Base-by-base conservation (phyloP, 2,329 filamentous ascomycete genomes). In the Penicillium thymicola region DNA sequence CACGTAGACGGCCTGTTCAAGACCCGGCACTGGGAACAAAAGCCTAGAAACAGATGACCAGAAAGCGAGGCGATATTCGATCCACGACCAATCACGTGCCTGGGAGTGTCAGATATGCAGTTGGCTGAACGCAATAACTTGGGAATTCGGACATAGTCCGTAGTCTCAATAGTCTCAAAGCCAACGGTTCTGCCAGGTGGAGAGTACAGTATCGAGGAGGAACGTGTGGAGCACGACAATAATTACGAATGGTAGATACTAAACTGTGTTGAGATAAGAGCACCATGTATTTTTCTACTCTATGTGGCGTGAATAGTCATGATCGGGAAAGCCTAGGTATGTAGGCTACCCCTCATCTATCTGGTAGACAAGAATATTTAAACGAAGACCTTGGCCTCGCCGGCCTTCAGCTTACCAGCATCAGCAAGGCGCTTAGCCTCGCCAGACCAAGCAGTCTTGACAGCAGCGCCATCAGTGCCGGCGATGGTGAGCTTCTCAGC, bases 321-420 rank as follows among this genome's bases (percentile, higher is more conserved):
- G 44, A 62, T 45, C 32, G 32, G 47, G 58, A 46, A 45, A 52
- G 34, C 34, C 28, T 8, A 34, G 14, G 30, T n/a, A 34, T 32
- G 25, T 46, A 46, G n/a, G 30, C 54, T 32, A n/a, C 36, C 54
- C 42, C 36, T 43, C 50, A 56, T 56, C 54, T 56, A 52, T 11
- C 36, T 44, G 6, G 21, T 45, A 52, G 48, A 52, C 42, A 41
- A 51, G 42, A 37, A 48, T 14, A 59, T 62, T 55, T 68, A 72
- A 60, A 57, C 63, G 54, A 79, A 74, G 59, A 70, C 63, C 82
- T 94, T 96, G 66, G 85, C 78, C 61, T 97, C 93, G 41, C 86
- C 88, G 21, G 89, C 89, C 81, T 93, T 92, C 57, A 94, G 78
- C 84, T 95, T 96, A 64, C 92, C 92, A 63, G 88, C 89, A 46